A percentile compares a stretch with the other conserved stretches of the same genome.
These are phyloP conservation scores for Meyerozyma sp. DNA, from an alignment of 1,139 yeast species.

Conservation along the genomic window DNA sequence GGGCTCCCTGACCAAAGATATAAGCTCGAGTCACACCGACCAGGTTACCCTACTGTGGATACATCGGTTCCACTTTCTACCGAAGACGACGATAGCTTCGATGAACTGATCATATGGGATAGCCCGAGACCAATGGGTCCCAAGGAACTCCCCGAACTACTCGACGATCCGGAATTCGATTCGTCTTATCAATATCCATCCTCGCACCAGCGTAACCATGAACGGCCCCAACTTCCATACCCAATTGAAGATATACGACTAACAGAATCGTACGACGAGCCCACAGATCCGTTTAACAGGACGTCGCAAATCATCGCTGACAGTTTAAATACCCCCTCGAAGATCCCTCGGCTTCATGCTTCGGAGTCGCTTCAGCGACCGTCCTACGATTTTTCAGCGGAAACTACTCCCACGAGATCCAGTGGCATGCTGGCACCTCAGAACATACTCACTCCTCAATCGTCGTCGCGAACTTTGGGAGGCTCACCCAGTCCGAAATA, in stretches of 20 bases:
- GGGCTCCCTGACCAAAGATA: background rate
- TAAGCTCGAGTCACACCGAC: background rate
- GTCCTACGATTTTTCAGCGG: background rate
- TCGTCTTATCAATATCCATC: background rate
- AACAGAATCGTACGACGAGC: background rate
- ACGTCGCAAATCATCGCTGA: background rate
- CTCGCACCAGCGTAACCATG: background rate
- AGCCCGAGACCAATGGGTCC: conserved; percentile 44
- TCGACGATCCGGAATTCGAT: background rate
- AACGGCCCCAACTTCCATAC: background rate
- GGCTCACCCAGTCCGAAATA: conserved; percentile 3
- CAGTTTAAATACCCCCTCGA: conserved; percentile 13
- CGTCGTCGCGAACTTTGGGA: background rate
- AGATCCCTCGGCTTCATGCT: conserved; percentile 9
- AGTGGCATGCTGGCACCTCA: background rate
- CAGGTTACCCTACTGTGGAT: background rate
- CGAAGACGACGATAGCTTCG: background rate
- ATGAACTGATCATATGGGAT: conserved; percentile 8
- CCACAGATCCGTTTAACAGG: background rate
- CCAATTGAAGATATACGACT: background rate
- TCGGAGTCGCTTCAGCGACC: background rate
- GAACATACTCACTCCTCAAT: background rate
- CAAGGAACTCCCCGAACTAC: conserved; percentile 23
- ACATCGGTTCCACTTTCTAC: background rate
- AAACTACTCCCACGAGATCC: background rate